Evolutionary conservation across 78 protist species (phyloP).

Genomic region (Cavenderia fasciculata): DNA sequence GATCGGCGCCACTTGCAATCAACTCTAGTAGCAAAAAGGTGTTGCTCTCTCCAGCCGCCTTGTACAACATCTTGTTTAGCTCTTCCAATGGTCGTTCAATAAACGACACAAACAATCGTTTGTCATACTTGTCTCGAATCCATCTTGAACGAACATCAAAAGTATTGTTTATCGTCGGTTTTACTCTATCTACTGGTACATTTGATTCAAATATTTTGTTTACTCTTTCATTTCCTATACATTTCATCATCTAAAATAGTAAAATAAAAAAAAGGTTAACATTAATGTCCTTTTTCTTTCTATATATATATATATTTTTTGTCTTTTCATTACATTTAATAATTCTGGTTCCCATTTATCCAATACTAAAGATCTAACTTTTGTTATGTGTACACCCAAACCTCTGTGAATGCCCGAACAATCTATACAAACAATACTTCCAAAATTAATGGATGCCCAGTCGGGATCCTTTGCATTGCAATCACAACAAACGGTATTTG

Average conservation of each 20-base stretch:
- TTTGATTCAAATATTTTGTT: constrained; percentile 58
- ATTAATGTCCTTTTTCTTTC: no score
- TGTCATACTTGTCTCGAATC: constrained; percentile 73
- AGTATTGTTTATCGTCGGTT: constrained; percentile 58
- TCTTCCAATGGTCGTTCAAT: constrained; percentile 38
- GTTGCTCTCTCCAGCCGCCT: constrained; percentile 12
- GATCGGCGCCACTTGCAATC: constrained; percentile 46
- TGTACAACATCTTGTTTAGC: constrained; percentile 35
- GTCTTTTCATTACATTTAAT: constrained; percentile 17
- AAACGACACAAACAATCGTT: constrained; percentile 39
- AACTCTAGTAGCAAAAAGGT: constrained; percentile 21
- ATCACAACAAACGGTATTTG: constrained; percentile 71
- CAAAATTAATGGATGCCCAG: constrained; percentile 88
- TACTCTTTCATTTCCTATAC: constrained; percentile 84
- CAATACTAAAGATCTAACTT: constrained; percentile 76
- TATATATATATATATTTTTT: no score
- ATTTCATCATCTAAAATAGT: constrained; percentile 57
- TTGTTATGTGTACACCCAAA: constrained; percentile 88
- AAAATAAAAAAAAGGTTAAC: background rate
- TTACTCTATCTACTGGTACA: constrained; percentile 51
- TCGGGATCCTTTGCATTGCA: constrained; percentile 82
- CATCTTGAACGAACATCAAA: constrained; percentile 36
- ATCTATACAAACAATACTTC: constrained; percentile 83
- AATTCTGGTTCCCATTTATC: constrained; percentile 81
- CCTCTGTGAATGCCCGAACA: constrained; percentile 90